A percentile compares a stretch with the other conserved stretches of the same genome.
phyloP scores from a whole-genome alignment of 768 basidiomycete genomes.

The Collybiopsis luxurians region DNA sequence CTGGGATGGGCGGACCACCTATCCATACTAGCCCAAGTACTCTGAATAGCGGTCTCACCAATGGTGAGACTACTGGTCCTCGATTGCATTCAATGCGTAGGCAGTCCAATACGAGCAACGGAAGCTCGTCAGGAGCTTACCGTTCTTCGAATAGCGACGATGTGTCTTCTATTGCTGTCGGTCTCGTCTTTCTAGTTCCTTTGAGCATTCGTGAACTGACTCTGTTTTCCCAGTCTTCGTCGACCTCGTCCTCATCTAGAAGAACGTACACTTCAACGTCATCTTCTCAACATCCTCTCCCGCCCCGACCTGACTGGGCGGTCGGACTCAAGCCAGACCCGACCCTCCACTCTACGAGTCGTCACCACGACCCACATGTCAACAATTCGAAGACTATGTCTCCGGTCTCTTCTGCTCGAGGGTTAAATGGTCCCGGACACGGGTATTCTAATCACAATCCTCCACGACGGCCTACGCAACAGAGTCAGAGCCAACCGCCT shows the following conservation, averaged over 20 bases:
- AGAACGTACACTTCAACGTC: slow-evolving; percentile 73
- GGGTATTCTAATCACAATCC: slow-evolving; percentile 14
- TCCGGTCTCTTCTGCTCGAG: slow-evolving; percentile 37
- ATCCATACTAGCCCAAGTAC: slow-evolving; percentile 22
- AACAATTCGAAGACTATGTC: slow-evolving; percentile 39
- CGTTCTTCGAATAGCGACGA: slow-evolving; percentile 67
- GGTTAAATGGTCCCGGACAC: slow-evolving; percentile 33
- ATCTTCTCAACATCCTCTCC: slow-evolving; percentile 73
- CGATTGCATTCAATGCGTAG: slow-evolving; percentile 57
- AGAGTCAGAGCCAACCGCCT: slow-evolving; percentile 18
- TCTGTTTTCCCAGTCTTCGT: slow-evolving; percentile 55
- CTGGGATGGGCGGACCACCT: slow-evolving; percentile 44
- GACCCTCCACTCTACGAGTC: slow-evolving; percentile 51
- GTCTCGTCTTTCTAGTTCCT: slow-evolving; percentile 26
- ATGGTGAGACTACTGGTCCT: slow-evolving; percentile 58
- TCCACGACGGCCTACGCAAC: slow-evolving; percentile 24
- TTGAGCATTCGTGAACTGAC: slow-evolving; percentile 9
- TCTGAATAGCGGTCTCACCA: slow-evolving; percentile 11
- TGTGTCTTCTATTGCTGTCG: slow-evolving; percentile 71
- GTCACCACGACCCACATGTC: slow-evolving; percentile 50
- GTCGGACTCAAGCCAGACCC: slow-evolving; percentile 79
- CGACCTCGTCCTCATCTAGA: slow-evolving; percentile 77
- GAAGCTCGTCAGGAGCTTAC: slow-evolving; percentile 49
- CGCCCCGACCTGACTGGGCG: slow-evolving; percentile 86
- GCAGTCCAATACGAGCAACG: slow-evolving; percentile 45